Evolutionary conservation across 129 eudicot genomes (phyloP).

Genomic region (Artemisia argyi): DNA sequence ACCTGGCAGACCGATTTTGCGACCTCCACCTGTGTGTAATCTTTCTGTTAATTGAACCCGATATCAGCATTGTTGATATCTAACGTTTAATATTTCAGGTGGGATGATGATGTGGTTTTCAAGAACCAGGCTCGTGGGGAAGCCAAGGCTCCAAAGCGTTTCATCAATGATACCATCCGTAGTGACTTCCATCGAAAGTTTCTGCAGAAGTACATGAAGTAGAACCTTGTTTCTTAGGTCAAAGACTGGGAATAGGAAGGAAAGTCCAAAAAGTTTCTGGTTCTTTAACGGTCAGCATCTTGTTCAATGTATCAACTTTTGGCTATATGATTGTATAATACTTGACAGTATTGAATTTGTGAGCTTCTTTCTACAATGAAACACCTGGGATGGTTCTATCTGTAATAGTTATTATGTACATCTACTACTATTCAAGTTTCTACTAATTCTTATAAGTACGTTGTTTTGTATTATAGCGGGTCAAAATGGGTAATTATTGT

Average conservation of each 20-base stretch:
- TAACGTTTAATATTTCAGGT: slow-evolving; percentile 29
- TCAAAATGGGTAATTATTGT: too few species aligned
- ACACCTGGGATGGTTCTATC: neutral
- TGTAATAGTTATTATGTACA: slow-evolving; percentile 21
- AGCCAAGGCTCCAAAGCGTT: slow-evolving; percentile 39
- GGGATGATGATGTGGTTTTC: slow-evolving; percentile 52
- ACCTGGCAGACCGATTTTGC: too few species aligned
- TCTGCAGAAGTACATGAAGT: slow-evolving; percentile 51
- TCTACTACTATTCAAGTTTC: slow-evolving; percentile 7
- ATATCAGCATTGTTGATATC: neutral
- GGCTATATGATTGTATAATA: slow-evolving; percentile 19
- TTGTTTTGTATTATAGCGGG: too few species aligned
- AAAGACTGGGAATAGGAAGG: neutral
- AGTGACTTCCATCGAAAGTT: slow-evolving; percentile 46
- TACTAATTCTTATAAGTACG: neutral
- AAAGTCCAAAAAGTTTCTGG: slow-evolving; percentile 6
- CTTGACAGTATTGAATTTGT: slow-evolving; percentile 16
- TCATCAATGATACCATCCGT: slow-evolving; percentile 50
- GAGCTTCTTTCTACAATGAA: neutral
- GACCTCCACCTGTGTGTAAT: neutral
- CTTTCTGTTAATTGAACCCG: neutral
- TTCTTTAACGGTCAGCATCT: slow-evolving; percentile 8
- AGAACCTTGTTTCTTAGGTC: neutral
- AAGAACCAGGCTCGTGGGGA: slow-evolving; percentile 50
- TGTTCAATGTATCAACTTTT: neutral